Percentiles rank a stretch among this genome's conserved stretches.
Evolutionary conservation across 2,329 filamentous ascomycete species (phyloP).

Genomic region (Phialophora expanda): DNA sequence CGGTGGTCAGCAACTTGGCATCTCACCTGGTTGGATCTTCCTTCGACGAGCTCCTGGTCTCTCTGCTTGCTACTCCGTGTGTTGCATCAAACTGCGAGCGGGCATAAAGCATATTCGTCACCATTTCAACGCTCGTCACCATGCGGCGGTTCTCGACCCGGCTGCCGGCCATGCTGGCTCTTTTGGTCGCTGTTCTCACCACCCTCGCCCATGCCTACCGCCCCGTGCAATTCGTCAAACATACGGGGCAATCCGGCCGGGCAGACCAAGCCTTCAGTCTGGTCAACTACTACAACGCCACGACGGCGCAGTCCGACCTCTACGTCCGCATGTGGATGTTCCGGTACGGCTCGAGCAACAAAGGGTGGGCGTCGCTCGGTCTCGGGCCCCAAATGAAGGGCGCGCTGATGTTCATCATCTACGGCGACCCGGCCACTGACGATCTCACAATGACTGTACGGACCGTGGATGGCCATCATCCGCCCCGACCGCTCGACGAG

Average conservation of each 20-base stretch:
- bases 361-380: constrained; percentile 39
- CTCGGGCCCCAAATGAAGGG: constrained; percentile 39
- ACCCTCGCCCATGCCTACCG: constrained; percentile 35
- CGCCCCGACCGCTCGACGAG: constrained; percentile 30
- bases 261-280: constrained; percentile 38
- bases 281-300: constrained; percentile 39
- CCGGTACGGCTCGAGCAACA: constrained; percentile 33
- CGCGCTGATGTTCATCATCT: constrained; percentile 41
- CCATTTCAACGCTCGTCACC: constrained; percentile 3
- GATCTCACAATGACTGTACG: constrained; percentile 37
- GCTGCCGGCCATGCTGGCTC: constrained; percentile 20
- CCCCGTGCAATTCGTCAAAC: constrained; percentile 41
- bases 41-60: not conserved
- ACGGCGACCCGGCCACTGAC: constrained; percentile 36
- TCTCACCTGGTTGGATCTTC: not conserved
- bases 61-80: not conserved
- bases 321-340: constrained; percentile 39
- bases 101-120: not conserved
- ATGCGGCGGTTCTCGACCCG: constrained; percentile 17
- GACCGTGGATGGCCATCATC: constrained; percentile 39
- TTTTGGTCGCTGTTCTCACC: constrained; percentile 16
- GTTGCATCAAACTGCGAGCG: not conserved
- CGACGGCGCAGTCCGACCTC: constrained; percentile 36
- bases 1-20: not conserved
- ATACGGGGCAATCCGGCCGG: constrained; percentile 36